These are phyloP conservation scores for Leishmania aethiopica DNA, from an alignment of 208 protist genomes.

Conservation along the genomic window DNA sequence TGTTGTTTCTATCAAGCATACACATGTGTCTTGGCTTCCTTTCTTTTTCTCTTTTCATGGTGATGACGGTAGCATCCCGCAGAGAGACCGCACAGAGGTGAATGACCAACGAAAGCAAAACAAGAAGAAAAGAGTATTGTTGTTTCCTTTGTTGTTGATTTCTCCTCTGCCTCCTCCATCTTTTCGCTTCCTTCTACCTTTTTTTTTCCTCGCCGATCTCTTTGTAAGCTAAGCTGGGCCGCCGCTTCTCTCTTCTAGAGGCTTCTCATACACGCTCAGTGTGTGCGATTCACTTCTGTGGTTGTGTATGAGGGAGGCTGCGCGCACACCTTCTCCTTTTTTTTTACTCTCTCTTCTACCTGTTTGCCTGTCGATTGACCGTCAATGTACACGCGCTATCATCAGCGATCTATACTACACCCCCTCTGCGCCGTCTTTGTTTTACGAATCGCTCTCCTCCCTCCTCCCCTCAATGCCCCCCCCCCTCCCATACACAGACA, in stretches of 20 bases:
- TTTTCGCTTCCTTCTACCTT: background rate
- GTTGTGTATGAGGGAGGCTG: background rate
- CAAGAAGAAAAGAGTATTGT: background rate
- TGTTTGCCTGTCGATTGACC: background rate
- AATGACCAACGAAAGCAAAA: background rate
- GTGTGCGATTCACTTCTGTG: background rate
- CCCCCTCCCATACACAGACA: background rate
- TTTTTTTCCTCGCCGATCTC: conserved; percentile 2
- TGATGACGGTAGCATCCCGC: background rate
- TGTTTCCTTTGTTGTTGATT: background rate
- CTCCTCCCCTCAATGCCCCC: background rate
- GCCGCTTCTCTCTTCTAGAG: background rate
- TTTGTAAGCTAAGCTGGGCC: background rate
- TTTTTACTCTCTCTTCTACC: background rate
- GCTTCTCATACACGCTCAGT: background rate
- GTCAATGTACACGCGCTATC: background rate
- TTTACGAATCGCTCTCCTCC: background rate
- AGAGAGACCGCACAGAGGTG: background rate
- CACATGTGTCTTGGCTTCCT: background rate
- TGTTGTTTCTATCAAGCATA: background rate
- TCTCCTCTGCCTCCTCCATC: background rate
- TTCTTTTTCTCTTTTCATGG: background rate
- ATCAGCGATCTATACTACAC: background rate
- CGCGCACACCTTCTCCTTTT: background rate
- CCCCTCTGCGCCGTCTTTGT: background rate